These are phyloP conservation scores for Lanmaoa rubissima DNA, from an alignment of 768 basidiomycete genomes.

Conservation along the genomic window DNA sequence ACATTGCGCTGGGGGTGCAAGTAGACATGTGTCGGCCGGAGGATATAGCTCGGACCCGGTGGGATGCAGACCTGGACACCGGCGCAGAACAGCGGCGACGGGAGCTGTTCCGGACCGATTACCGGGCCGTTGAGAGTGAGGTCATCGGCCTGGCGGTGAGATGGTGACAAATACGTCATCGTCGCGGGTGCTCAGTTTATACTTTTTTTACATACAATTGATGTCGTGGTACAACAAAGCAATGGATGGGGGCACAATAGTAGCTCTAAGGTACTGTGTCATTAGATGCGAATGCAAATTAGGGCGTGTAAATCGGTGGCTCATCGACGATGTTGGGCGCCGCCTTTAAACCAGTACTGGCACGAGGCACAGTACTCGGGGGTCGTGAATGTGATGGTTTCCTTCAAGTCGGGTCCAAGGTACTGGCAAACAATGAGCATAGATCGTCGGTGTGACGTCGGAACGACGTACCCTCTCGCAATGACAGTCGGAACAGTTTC, in stretches of 20 bases:
- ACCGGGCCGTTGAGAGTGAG: constrained; percentile 84
- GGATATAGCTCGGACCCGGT: constrained; percentile 31
- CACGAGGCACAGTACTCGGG: constrained; percentile 56
- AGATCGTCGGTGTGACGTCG: background rate
- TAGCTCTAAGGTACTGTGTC: constrained; percentile 30
- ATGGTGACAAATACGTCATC: constrained; percentile 45
- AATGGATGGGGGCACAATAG: constrained; percentile 19
- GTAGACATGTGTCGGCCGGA: constrained; percentile 40
- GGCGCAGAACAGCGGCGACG: constrained; percentile 43
- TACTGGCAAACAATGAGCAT: constrained; percentile 38
- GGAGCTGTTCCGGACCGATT: constrained; percentile 70
- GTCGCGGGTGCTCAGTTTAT: background rate
- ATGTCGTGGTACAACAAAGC: constrained; percentile 23
- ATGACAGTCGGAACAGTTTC: constrained; percentile 40
- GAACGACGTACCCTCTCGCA: constrained; percentile 43
- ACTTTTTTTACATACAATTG: constrained; percentile 15
- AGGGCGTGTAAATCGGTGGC: constrained; percentile 3
- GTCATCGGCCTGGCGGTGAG: constrained; percentile 74
- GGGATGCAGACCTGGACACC: constrained; percentile 40
- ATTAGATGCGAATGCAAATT: constrained; percentile 22
- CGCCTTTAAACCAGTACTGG: constrained; percentile 54
- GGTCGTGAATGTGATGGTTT: constrained; percentile 53
- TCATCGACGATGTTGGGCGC: constrained; percentile 40
- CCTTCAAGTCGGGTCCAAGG: constrained; percentile 65
- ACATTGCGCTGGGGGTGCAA: constrained; percentile 38